Percentiles rank a stretch among this genome's conserved stretches.
These are phyloP conservation scores for Ambispora gerdemannii DNA, from an alignment of 192 early-diverging fungal genomes.

Conservation along the genomic window DNA sequence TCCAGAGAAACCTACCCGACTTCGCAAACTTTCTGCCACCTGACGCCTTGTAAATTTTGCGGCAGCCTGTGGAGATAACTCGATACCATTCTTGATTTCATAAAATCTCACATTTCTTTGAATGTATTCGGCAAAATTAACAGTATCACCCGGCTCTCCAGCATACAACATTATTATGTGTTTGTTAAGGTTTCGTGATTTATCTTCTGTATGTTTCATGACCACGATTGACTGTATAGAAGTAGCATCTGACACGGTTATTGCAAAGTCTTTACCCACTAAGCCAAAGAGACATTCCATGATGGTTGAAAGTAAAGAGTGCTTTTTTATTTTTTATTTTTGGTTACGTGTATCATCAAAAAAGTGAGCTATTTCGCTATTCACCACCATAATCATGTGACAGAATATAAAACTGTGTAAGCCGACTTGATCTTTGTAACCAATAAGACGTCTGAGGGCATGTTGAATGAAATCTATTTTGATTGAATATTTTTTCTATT, in stretches of 20 bases:
- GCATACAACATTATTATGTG: conserved; percentile 81
- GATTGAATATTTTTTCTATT: too few relatives aligned
- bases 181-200: conserved; percentile 78
- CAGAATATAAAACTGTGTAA: too few relatives aligned
- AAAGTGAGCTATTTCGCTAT: too few relatives aligned
- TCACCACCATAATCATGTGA: too few relatives aligned
- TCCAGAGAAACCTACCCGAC: conserved; percentile 51
- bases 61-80: conserved; percentile 72
- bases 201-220: conserved; percentile 92
- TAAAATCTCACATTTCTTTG: conserved; percentile 89
- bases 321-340: too few relatives aligned
- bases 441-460: too few relatives aligned
- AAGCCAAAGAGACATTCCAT: conserved; percentile 91
- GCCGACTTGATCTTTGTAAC: too few relatives aligned
- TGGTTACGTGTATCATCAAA: too few relatives aligned
- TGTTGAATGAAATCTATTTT: too few relatives aligned
- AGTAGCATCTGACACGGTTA: conserved; percentile 79
- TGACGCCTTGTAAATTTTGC: conserved; percentile 83
- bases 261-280: conserved; percentile 88
- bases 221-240: conserved; percentile 79
- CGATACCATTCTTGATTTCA: conserved; percentile 82
- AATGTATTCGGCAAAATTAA: conserved; percentile 94
- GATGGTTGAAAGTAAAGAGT: too few relatives aligned
- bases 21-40: conserved; percentile 81
- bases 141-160: conserved; percentile 90